Base-by-base conservation (phyloP, 2,329 filamentous ascomycete species). In the Onygenales sp. region DNA sequence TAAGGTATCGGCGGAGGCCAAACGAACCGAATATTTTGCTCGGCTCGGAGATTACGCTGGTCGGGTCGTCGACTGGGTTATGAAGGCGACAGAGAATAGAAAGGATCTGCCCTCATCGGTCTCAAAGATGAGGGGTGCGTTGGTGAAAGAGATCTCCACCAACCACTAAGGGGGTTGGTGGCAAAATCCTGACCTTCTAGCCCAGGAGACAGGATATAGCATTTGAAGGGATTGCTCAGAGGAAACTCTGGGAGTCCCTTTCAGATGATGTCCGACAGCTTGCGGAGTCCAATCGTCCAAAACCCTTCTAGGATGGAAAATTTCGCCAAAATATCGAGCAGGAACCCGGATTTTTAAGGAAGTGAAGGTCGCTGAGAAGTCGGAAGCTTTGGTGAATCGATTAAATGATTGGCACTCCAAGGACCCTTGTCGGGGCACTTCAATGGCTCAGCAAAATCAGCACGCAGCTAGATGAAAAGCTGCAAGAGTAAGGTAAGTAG, bases 101-200 rank as follows among this genome's bases (percentile, higher is more conserved):
- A 50, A 50, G 33, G 48, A 42, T 43, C 39, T 51, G 6, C 49
- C 49, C n/a, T 32, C 36, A 42, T 17, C 49, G 37, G 49, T 42
- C 34, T 51, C 37, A 42, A 43, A 51, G 49, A 36, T 51, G 49
- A 51, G 21, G 33, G 11, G 13, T 2, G 32, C 14, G 10, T 33
- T 51, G 37, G 39, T 2, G 39, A 32, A 51, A 51, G 49, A 51
- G 49, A 21, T 34, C 36, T 50, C 47, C 21, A 49, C 46, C 46
- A 36, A 10, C n/a, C 31, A 4, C 47, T 37, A 10, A 14, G 45
- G 6, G 45, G 45, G 32, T 2, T 6, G 32, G 51, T 42, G 31
- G 51, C 46, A 52, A 52, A 36, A 52, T 52, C 45, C 45, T 53
- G 6, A 33, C 9, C 14, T 53, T 53, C 37, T 44, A 53, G n/a